Conservation (phyloP, 148 eudicot species). For the Rheum nobile region DNA sequence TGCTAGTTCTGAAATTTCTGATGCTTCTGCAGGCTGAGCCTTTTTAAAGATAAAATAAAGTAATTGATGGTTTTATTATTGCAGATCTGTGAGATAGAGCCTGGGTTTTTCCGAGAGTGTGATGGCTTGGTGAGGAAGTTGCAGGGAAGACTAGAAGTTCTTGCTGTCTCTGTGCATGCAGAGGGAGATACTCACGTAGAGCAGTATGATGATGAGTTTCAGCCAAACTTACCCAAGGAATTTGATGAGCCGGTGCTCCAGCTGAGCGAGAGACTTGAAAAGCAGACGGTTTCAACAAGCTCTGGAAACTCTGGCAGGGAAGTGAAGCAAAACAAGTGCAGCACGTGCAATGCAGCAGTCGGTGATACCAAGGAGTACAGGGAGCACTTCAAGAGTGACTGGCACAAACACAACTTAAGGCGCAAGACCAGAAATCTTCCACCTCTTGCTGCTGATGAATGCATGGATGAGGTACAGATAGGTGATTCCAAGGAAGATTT, state of each 20-base stretch:
- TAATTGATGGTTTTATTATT: background rate
- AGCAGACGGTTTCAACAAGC: constrained; percentile 36
- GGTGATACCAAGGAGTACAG: constrained; percentile 83
- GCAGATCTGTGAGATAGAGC: constrained; percentile 85
- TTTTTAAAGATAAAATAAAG: too few relatives aligned
- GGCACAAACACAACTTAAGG: constrained; percentile 88
- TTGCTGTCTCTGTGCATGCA: constrained; percentile 68
- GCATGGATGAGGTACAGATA: constrained; percentile 57
- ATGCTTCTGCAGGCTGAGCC: background rate
- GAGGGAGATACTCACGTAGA: constrained; percentile 72
- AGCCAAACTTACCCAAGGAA: constrained; percentile 27
- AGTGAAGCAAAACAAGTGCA: constrained; percentile 71
- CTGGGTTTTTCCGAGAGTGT: constrained; percentile 70
- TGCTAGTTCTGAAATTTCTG: background rate
- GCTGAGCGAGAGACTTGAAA: constrained; percentile 48
- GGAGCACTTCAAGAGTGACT: constrained; percentile 92
- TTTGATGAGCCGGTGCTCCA: constrained; percentile 24
- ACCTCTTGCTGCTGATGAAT: constrained; percentile 79
- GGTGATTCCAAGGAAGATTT: constrained; percentile 55
- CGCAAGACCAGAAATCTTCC: constrained; percentile 78
- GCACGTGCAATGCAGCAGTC: constrained; percentile 67
- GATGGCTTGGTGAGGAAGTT: constrained; percentile 57
- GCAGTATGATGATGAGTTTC: constrained; percentile 52
- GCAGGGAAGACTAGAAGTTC: constrained; percentile 80
- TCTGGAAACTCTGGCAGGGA: constrained; percentile 23